Evolutionary conservation across 139 green algal genomes (phyloP), one percentile per base, ranked within the genome.

Genomic region (Tetradesmus lagerheimii): DNA sequence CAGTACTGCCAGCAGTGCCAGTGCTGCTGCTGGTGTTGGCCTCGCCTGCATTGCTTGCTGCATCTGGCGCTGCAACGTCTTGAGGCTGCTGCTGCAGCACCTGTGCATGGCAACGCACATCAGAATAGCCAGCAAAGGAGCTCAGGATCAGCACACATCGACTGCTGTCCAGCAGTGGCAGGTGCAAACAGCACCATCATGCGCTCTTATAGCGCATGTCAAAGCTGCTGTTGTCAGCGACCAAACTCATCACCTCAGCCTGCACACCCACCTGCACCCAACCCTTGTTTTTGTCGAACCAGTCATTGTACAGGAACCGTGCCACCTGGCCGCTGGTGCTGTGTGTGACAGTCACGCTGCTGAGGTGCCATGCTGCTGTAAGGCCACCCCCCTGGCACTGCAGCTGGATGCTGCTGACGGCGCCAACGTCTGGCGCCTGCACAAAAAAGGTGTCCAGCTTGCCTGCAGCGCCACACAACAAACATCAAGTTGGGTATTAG

Each of bases 321-420:
- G 83, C 87, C 25, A 74, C 27, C 39, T 89, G 89, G 37, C 71
- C 39, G 5, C 86, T 94, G 43, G 34, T 80, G 0, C 85, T 71
- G 84, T 95, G 93, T 74, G 90, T 94, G 25, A 96, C 89, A 1
- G 45, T 92, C 23, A 96, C 74, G 53, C 80, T 89, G 31, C 82
- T 74, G 27, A 96, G 81, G 76, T 93, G 86, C 94, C 94, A 96
- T 0, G 91, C 93, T 47, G 94, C 90, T 66, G 91, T 93, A 57
- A 96, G 50, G 34, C 94, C 94, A 18, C 34, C 91, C n/a, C 93
- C 92, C 34, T 94, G 91, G 74, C 91, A 93, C 47, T 88, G 66
- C 35, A 95, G 82, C 85, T 90, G 89, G 34, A 89, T 91, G 64
- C 79, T 90, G 38, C 88, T 86, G 15, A 94, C 87, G 35, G 80